These are phyloP conservation scores for Dianthus caryophyllus DNA, from an alignment of 148 eudicot genomes.

Conservation along the genomic window DNA sequence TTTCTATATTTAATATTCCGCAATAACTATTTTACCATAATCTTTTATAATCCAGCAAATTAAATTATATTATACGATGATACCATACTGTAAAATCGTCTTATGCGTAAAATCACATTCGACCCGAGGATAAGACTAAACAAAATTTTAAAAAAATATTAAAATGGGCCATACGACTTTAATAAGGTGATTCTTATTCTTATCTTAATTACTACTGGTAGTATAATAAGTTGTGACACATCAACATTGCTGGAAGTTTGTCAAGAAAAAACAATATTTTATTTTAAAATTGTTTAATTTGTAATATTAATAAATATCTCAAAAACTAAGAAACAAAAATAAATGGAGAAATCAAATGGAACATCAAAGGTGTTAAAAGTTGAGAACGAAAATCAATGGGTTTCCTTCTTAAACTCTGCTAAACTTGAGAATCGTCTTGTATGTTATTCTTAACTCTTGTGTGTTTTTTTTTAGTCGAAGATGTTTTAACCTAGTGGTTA, in stretches of 20 bases:
- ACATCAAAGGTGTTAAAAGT: conserved; percentile 1
- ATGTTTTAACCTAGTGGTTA: neutral
- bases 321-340: neutral
- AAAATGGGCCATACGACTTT: neutral
- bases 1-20: too few species aligned
- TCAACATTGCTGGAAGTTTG: conserved; percentile 5
- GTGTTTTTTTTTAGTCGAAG: neutral
- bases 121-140: neutral
- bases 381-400: neutral
- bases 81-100: neutral
- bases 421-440: neutral
- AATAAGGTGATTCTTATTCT: neutral
- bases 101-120: too few species aligned
- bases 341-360: neutral
- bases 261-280: neutral
- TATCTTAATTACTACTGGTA: neutral
- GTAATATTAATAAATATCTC: neutral
- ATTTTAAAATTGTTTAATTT: neutral
- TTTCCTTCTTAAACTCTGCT: neutral
- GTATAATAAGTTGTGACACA: neutral
- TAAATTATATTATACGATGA: too few species aligned
- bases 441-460: neutral
- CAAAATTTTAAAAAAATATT: neutral
- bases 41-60: too few species aligned
- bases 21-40: too few species aligned